These are phyloP conservation scores for Phytophthora kernoviae DNA, from an alignment of 352 stramenopile genomes.

Conservation along the genomic window DNA sequence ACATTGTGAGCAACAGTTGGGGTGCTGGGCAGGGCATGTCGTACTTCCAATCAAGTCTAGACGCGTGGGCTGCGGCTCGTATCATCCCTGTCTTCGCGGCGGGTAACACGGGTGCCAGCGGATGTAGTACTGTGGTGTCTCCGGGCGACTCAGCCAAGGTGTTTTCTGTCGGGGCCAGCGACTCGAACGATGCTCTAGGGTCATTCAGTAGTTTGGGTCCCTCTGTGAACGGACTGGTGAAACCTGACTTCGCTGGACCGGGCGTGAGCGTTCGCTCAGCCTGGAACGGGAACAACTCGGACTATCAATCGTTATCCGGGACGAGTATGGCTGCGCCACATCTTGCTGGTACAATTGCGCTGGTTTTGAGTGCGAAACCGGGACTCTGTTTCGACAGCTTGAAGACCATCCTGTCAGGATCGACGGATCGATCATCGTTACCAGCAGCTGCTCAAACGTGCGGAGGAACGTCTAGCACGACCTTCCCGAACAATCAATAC, in stretches of 20 bases:
- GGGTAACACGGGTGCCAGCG: slow-evolving; percentile 43
- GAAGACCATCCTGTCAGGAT: slow-evolving; percentile 29
- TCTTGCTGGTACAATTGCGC: slow-evolving; percentile 50
- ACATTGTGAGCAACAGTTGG: slow-evolving; percentile 71
- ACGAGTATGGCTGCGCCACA: slow-evolving; percentile 66
- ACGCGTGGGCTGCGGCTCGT: slow-evolving; percentile 47
- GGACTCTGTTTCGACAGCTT: slow-evolving; percentile 37
- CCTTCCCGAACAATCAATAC: slow-evolving; percentile 67
- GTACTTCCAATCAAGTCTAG: slow-evolving; percentile 40
- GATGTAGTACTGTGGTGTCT: slow-evolving; percentile 36
- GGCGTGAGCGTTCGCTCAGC: slow-evolving; percentile 45
- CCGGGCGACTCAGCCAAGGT: slow-evolving; percentile 43
- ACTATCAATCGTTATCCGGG: slow-evolving; percentile 48
- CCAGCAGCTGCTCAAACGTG: slow-evolving; percentile 26
- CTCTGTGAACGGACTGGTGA: slow-evolving; percentile 34
- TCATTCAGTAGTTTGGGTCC: slow-evolving; percentile 50
- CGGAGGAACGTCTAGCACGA: slow-evolving; percentile 30
- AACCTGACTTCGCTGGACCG: slow-evolving; percentile 50
- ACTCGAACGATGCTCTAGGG: slow-evolving; percentile 37
- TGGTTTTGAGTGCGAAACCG: slow-evolving; percentile 44
- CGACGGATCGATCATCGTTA: slow-evolving; percentile 10
- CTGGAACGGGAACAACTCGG: slow-evolving; percentile 35
- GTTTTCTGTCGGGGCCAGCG: slow-evolving; percentile 44
- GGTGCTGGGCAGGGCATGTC: slow-evolving; percentile 34
- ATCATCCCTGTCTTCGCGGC: slow-evolving; percentile 65